Evolutionary conservation across 257 asterid genomes (phyloP).

Genomic region (Eustoma russellianum): DNA sequence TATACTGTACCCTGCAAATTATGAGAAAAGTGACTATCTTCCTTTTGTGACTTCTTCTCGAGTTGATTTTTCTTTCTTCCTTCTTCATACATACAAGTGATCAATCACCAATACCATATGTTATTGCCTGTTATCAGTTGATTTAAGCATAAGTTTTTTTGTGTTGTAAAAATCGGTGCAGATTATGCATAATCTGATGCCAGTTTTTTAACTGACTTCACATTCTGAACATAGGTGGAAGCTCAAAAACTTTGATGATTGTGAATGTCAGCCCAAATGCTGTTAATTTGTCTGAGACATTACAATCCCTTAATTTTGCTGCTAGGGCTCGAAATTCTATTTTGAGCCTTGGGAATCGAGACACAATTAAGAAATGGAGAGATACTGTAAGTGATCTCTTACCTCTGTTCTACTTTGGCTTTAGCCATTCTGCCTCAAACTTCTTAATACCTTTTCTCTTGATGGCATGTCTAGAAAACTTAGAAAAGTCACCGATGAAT

Average conservation of each 20-base stretch:
- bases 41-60: not conserved
- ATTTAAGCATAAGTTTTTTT: not conserved
- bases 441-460: too few relatives aligned
- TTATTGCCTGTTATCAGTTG: not conserved
- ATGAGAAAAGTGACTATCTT: too few relatives aligned
- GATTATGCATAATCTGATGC: conserved; percentile 1
- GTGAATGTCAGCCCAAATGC: conserved; percentile 72
- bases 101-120: not conserved
- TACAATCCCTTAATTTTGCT: conserved; percentile 84
- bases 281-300: conserved; percentile 62
- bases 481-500: not conserved
- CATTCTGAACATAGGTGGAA: conserved; percentile 64
- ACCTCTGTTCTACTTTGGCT: conserved; percentile 3
- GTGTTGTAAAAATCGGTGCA: conserved; percentile 2
- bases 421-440: too few relatives aligned
- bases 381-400: conserved; percentile 63
- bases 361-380: conserved; percentile 92
- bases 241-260: conserved; percentile 80
- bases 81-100: not conserved
- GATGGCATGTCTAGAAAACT: too few relatives aligned
- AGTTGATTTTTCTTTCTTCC: not conserved
- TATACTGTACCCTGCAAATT: too few relatives aligned
- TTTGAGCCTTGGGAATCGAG: conserved; percentile 91
- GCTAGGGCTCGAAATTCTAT: conserved; percentile 84
- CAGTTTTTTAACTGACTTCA: conserved; percentile 1